Percentiles rank a stretch among this genome's conserved stretches.
Evolutionary conservation across 805 yeast genomes (phyloP).

Genomic region (Cyberlindnera xishuangbannaensis): DNA sequence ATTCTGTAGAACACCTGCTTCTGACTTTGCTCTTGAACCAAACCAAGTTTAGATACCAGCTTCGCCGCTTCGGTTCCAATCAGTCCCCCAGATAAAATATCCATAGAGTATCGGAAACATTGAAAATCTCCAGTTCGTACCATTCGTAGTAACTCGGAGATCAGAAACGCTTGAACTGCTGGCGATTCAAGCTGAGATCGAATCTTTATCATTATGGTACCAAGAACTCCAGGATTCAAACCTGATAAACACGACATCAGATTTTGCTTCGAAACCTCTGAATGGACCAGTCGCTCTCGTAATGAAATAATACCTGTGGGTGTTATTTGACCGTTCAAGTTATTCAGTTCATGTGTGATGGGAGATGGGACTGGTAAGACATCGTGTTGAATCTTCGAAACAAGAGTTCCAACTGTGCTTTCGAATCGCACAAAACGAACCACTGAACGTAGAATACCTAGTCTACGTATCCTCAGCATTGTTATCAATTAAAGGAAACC

Average conservation of each 20-base stretch:
- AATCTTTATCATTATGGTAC: slow-evolving; percentile 1
- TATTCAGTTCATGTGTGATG: slow-evolving; percentile 2
- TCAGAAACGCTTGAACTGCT: slow-evolving; percentile 4
- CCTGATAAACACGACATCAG: slow-evolving; percentile 6
- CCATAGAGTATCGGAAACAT: slow-evolving; percentile 1
- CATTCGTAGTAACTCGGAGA: slow-evolving; percentile 7
- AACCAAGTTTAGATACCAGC: slow-evolving; percentile 4
- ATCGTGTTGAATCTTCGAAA: slow-evolving; percentile 4
- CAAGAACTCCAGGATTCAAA: background rate
- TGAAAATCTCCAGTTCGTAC: slow-evolving; percentile 3
- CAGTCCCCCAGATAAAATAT: background rate
- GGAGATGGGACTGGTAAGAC: slow-evolving; percentile 4
- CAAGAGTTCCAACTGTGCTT: slow-evolving; percentile 4
- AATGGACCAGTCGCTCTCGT: background rate
- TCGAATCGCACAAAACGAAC: too few species aligned
- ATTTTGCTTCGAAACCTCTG: background rate
- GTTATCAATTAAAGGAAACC: too few species aligned
- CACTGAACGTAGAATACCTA: too few species aligned
- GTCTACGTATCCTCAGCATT: too few species aligned
- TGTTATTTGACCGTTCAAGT: background rate
- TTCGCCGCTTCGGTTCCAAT: slow-evolving; percentile 5
- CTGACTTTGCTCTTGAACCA: slow-evolving; percentile 1
- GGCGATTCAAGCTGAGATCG: background rate
- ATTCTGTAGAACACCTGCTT: slow-evolving; percentile 6
- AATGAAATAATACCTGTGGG: background rate